These are phyloP conservation scores for Cladosporium colombiae DNA, from an alignment of 2,329 filamentous ascomycete genomes.

Conservation along the genomic window DNA sequence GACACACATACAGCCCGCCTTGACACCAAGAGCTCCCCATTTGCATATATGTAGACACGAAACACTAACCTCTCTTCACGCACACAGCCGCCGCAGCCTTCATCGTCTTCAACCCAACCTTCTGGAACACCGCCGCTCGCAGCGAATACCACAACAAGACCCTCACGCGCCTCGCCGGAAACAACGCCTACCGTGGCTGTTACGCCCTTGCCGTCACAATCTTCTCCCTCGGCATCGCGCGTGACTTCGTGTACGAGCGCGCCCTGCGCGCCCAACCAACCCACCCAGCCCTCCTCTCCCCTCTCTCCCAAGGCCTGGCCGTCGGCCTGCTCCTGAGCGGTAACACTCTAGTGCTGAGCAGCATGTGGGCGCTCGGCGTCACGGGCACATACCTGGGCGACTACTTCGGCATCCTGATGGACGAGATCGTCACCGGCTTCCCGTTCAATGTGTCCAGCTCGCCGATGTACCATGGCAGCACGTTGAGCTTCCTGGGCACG, in stretches of 20 bases:
- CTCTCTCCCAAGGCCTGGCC: slow-evolving; percentile 62
- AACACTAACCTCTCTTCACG: background rate
- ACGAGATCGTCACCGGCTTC: slow-evolving; percentile 88
- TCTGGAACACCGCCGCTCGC: slow-evolving; percentile 93
- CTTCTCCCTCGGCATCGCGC: slow-evolving; percentile 86
- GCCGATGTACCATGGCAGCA: slow-evolving; percentile 96
- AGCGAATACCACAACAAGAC: slow-evolving; percentile 88
- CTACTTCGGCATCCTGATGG: slow-evolving; percentile 98
- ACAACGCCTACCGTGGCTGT: slow-evolving; percentile 76
- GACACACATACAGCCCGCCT: background rate
- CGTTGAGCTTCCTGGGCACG: slow-evolving; percentile 86
- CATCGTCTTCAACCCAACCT: slow-evolving; percentile 96
- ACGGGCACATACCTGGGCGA: slow-evolving; percentile 96
- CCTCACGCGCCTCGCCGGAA: slow-evolving; percentile 82
- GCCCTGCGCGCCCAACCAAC: slow-evolving; percentile 76
- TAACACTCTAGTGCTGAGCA: slow-evolving; percentile 82
- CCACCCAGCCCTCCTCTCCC: slow-evolving; percentile 68
- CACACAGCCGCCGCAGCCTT: slow-evolving; percentile 48
- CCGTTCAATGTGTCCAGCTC: slow-evolving; percentile 89
- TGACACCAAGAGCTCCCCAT: background rate
- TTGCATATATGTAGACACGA: background rate
- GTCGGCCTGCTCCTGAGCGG: slow-evolving; percentile 72
- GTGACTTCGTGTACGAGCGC: slow-evolving; percentile 76
- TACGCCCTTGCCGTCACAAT: slow-evolving; percentile 87
- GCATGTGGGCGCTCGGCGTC: slow-evolving; percentile 88